These are phyloP conservation scores for Magnolia kwangsiensis DNA, from an alignment of 164 flowering plant genomes.

Conservation along the genomic window DNA sequence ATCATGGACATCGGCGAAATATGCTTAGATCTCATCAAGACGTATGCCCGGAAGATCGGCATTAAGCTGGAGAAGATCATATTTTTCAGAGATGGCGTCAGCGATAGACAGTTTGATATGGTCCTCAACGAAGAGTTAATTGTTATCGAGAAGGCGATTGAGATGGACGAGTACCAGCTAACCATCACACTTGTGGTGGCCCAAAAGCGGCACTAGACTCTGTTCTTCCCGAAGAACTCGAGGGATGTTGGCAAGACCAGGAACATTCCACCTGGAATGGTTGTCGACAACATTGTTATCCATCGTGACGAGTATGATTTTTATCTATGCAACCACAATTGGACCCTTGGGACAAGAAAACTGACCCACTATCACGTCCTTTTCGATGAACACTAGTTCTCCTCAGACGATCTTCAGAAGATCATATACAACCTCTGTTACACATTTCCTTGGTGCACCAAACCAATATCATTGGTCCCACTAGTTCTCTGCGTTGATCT, in stretches of 20 bases:
- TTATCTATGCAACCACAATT: too few relatives aligned
- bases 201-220: too few relatives aligned
- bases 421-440: conserved; percentile 73
- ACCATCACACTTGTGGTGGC: too few relatives aligned
- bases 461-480: conserved; percentile 74
- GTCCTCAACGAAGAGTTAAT: too few relatives aligned
- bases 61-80: conserved; percentile 52
- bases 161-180: too few relatives aligned
- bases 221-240: too few relatives aligned
- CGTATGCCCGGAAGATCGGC: conserved; percentile 16
- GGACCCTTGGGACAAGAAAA: too few relatives aligned
- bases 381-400: conserved; percentile 44
- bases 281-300: conserved; percentile 59
- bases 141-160: too few relatives aligned
- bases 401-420: conserved; percentile 58
- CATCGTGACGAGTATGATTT: conserved; percentile 38
- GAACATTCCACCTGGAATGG: conserved; percentile 74
- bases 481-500: conserved; percentile 84
- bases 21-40: too few relatives aligned
- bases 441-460: conserved; percentile 78
- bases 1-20: too few relatives aligned
- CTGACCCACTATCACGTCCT: too few relatives aligned
- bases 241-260: conserved; percentile 31
- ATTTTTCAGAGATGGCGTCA: conserved; percentile 5
- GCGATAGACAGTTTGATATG: too few relatives aligned